Base-by-base conservation (phyloP, 345 rosid genomes). In the Eucalyptus sp. region DNA sequence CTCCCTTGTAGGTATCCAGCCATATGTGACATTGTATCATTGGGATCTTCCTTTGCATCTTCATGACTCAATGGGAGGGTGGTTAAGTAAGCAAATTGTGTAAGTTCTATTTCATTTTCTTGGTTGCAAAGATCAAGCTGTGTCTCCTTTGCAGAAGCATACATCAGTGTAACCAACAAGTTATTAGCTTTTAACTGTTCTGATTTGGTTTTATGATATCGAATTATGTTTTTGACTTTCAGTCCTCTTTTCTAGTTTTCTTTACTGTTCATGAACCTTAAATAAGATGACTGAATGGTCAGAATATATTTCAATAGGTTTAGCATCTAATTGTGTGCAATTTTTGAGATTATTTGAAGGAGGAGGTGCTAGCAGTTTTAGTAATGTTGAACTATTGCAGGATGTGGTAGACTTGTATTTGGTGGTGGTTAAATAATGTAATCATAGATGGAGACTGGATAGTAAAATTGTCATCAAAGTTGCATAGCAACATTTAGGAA, bases 41-140 rank as follows among this genome's bases (percentile, higher is more conserved):
- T 97, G 98, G 98, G 99, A 97, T 92, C 96, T 96, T 89, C 99
- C 99, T 29, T 89, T 94, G 92, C 95, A 96, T 92, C 97, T 97
- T 90, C 93, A 96, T 37, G 96, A 96, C 58, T 90, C 97, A 86
- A 89, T 94, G 68, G 97, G 95, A 56, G 99, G 99, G 71, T 96
- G 99, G 99, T 87, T 94, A 87, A 93, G 92, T 88, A 91, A 92
- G 90, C 92, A 94, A 87, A 95, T 96, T 87, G 95, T 97, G 99
- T 96, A 93, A 96, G 99, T 93, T 87, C 88, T 90, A 50, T 68
- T 18, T 90, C 29, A 58, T 76, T 11, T 76, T 37, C 15, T 76
- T 51, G 41, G 8, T 49, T 5, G 64, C 54, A 50, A 86, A 51
- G 54, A 86, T 50, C 29, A 11, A 86, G 43, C 44, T 50, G 43